phyloP scores from a whole-genome alignment of 2,329 filamentous ascomycete genomes.

The Calonectria hawksworthii region DNA sequence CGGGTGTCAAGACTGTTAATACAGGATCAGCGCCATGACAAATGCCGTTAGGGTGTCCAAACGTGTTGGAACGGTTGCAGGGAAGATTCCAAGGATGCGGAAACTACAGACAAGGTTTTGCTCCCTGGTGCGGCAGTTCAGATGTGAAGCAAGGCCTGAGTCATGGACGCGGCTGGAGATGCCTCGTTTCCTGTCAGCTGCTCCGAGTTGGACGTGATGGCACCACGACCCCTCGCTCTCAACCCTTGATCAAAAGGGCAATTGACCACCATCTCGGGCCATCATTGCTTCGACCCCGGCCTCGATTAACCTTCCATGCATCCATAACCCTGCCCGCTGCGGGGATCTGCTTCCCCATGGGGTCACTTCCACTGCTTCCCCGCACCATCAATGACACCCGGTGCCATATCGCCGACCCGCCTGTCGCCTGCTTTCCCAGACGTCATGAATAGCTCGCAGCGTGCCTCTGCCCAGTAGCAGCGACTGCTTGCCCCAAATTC shows the following conservation, averaged over 20 bases:
- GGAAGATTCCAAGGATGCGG: neutral
- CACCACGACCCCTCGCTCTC: constrained; percentile 10
- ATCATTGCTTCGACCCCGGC: constrained; percentile 36
- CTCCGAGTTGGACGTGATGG: neutral
- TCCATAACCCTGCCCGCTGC: constrained; percentile 17
- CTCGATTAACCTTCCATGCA: constrained; percentile 8
- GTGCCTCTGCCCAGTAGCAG: neutral
- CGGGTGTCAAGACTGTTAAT: neutral
- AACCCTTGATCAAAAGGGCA: neutral
- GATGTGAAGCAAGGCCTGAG: neutral
- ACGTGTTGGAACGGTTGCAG: neutral
- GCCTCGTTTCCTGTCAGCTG: neutral
- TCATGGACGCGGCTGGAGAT: neutral
- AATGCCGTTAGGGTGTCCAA: neutral
- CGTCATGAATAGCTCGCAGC: neutral
- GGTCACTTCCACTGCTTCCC: constrained; percentile 19
- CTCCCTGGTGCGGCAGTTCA: neutral
- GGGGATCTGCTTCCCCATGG: constrained; percentile 35
- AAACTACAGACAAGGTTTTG: neutral
- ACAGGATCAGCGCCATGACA: neutral
- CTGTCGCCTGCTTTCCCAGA: neutral
- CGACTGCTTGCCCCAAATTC: constrained; percentile 16
- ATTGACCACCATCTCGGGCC: constrained; percentile 33
- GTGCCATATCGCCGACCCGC: constrained; percentile 24
- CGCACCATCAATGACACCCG: constrained; percentile 21